Conservation (phyloP, 2,329 filamentous ascomycete species). For the Fusarium fujikuroi region DNA sequence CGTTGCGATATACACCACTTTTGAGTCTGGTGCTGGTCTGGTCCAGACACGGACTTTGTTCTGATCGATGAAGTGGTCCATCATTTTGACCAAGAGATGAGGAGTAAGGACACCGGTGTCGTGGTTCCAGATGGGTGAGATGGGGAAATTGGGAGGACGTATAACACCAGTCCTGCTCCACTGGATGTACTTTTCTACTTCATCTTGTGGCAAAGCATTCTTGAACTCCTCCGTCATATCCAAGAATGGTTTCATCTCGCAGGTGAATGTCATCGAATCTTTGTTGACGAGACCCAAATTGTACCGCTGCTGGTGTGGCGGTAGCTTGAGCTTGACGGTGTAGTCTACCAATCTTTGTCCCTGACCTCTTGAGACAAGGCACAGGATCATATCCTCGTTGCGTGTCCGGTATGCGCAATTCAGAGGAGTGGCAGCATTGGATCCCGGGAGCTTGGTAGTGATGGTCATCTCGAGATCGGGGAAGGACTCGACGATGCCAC, state of each 20-base stretch:
- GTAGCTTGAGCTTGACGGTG: neutral
- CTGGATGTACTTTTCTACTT: rapidly evolving
- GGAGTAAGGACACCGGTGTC: neutral
- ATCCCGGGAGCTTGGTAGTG: neutral
- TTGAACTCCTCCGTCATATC: neutral
- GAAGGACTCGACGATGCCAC: neutral
- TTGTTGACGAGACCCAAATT: rapidly evolving
- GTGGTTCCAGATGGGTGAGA: neutral
- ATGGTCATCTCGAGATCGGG: neutral
- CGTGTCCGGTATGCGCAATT: neutral
- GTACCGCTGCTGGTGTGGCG: neutral
- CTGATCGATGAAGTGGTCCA: neutral
- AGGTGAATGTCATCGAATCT: rapidly evolving
- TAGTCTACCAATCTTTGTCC: neutral
- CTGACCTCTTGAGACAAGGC: neutral
- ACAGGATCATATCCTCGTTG: neutral
- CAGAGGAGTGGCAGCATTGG: rapidly evolving
- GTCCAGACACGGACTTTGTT: neutral
- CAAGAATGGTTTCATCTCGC: neutral
- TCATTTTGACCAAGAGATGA: neutral
- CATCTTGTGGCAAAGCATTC: neutral
- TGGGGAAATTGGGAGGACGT: neutral
- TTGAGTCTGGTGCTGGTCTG: neutral
- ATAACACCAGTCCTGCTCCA: neutral
- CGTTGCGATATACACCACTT: neutral